phyloP scores from a whole-genome alignment of 495 filamentous ascomycete genomes.

The Aspergillus sclerotiicarbonarius region DNA sequence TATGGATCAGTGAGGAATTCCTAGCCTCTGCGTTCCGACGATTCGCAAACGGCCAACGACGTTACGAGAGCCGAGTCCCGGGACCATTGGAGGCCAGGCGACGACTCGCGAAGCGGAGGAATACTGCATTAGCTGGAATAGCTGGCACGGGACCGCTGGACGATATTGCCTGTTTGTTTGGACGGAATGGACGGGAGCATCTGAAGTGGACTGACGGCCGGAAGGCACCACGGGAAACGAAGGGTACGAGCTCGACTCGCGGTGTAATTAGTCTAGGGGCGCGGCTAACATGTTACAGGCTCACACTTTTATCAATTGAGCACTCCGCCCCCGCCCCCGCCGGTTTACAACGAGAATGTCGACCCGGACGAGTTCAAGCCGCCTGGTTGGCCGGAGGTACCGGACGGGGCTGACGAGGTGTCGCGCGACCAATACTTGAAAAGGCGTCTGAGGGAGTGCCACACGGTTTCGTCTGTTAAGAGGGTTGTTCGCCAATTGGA shows the following conservation, averaged over 20 bases:
- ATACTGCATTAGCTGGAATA: slow-evolving; percentile 44
- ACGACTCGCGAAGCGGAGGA: slow-evolving; percentile 49
- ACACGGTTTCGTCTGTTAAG: slow-evolving; percentile 28
- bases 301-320: background rate
- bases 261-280: background rate
- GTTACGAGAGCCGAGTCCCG: slow-evolving; percentile 55
- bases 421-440: slow-evolving; percentile 17
- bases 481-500: slow-evolving; percentile 26
- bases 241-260: slow-evolving; percentile 19
- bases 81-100: slow-evolving; percentile 59
- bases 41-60: slow-evolving; percentile 41
- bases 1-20: slow-evolving; percentile 57
- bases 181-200: slow-evolving; percentile 45
- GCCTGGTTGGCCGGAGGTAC: background rate
- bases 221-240: slow-evolving; percentile 22
- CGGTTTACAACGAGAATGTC: background rate
- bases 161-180: slow-evolving; percentile 43
- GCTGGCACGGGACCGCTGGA: slow-evolving; percentile 27
- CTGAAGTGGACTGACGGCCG: slow-evolving; percentile 41
- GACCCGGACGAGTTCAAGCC: background rate
- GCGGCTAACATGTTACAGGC: background rate
- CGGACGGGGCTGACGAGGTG: background rate
- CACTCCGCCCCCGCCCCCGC: background rate
- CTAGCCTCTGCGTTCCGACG: slow-evolving; percentile 49
- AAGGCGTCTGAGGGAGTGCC: slow-evolving; percentile 21